Base-by-base conservation (phyloP, 2,329 filamentous ascomycete species). In the Colletotrichum liaoningense region DNA sequence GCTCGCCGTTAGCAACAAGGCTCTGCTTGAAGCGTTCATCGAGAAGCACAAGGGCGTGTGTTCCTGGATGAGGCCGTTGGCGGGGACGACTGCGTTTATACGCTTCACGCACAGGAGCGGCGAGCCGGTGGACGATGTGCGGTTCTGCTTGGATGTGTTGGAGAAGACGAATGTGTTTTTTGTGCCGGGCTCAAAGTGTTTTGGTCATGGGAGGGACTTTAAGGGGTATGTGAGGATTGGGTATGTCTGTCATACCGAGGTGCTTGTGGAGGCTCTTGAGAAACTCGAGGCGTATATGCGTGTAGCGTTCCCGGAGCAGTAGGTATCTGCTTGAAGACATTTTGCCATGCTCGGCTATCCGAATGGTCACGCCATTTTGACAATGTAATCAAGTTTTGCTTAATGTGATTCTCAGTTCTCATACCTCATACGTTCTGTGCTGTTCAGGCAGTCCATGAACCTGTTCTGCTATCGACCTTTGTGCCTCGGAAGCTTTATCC, bases 1-100 rank as follows among this genome's bases (percentile, higher is more conserved):
- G 30, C 86, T 97, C 2, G 93, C 93, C 4, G 91, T 88, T 76
- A 89, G 84, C 1, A 97, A 97, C 79, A 79, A 93, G 4, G 88
- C 84, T 4, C 79, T 94, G 7, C 80, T 96, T n/a, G 90, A 92
- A 72, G 85, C 83, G 1, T 96, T 94, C 75, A 86, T 95, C 4
- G 86, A 91, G 33, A 87, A 89, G 65, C 89, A 95, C 79, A 85
- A 88, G 52, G 88, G 88, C 75, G 87, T 89, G 7, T 93, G 91
- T 77, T 88, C 88, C 1, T 97, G 93, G 93, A 87, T 91, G 5
- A 93, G 90, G 81, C 95, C 95, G 1, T 89, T 89, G 5, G 94
- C 93, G 1, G 95, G 94, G 0, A 97, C 94, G 2, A 96, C 93
- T 9, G 93, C 93, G 0, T 94, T 97, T 78, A 83, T 97, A 69